Evolutionary conservation across 2,329 filamentous ascomycete genomes (phyloP), one percentile per base, ranked within the genome.

Genomic region (Ceratocystis lukuohia): DNA sequence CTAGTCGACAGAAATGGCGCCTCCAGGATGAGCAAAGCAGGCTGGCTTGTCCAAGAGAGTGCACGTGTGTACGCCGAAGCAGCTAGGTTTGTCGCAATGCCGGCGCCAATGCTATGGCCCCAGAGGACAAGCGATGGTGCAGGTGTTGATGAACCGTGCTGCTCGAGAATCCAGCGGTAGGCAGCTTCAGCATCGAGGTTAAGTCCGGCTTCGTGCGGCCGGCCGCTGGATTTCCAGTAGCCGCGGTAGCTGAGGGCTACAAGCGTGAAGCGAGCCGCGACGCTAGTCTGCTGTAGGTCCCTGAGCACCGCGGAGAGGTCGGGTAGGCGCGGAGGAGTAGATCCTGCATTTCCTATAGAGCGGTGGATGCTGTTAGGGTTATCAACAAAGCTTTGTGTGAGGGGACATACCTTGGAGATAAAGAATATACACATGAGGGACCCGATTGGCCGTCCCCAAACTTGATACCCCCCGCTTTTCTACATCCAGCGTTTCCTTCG

Each of bases 71-170:
- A 64, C 71, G 76, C 66, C 53, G 74, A 72, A 5, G 78, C 80
- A 15, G 83, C 80, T 1, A 86, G 79, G 63, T 82, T 84, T 17
- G 84, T 85, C 12, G 86, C 88, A 53, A 92, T 82, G 1, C 86
- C 88, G 30, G 85, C 83, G 1, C 89, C 89, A 65, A 92, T 84
- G 69, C 86, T 90, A 73, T 92, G 88, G 0, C 88, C 88, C 88
- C 88, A 92, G 10, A 92, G 75, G 0, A 91, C 71, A 0, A 89
- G 68, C 6, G 76, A 71, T 17, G 77, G 74, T 61, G 70, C 73
- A n/a, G 44, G 30, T 15, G 8, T 8, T 17, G 20, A 37, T 15
- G 61, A 67, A 30, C 7, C 25, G 65, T 81, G 78, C 28, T 75
- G 69, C 20, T 80, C 71, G 3, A 77, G 76, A 28, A 88, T 79